These are phyloP conservation scores for Talaromyces wortmannii DNA, from an alignment of 495 filamentous ascomycete species.

Conservation along the genomic window DNA sequence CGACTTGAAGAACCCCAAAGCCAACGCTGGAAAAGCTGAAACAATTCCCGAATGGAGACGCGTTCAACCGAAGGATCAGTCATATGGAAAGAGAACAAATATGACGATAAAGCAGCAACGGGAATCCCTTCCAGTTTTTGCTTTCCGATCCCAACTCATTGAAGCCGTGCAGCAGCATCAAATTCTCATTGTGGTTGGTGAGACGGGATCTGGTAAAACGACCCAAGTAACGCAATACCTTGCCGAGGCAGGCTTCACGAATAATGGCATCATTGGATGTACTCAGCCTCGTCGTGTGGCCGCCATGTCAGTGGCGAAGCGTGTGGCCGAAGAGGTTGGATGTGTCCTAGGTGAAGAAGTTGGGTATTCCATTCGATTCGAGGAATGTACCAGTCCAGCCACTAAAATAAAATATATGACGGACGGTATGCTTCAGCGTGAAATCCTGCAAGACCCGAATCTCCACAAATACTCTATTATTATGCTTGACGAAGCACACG, in stretches of 20 bases:
- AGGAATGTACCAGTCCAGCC: slow-evolving; percentile 82
- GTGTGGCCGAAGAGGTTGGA: slow-evolving; percentile 94
- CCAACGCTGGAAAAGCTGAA: slow-evolving; percentile 51
- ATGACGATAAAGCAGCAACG: slow-evolving; percentile 95
- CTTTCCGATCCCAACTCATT: slow-evolving; percentile 81
- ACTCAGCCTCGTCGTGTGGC: slow-evolving; percentile 96
- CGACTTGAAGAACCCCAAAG: slow-evolving; percentile 59
- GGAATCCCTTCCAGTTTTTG: slow-evolving; percentile 84
- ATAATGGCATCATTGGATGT: slow-evolving; percentile 90
- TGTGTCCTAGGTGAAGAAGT: slow-evolving; percentile 88
- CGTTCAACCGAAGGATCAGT: slow-evolving; percentile 72
- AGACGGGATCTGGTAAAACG: slow-evolving; percentile 96
- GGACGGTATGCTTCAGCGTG: slow-evolving; percentile 94
- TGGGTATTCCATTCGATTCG: slow-evolving; percentile 96
- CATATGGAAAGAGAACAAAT: slow-evolving; percentile 77
- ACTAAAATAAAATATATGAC: slow-evolving; percentile 99
- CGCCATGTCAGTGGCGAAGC: slow-evolving; percentile 93
- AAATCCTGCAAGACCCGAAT: slow-evolving; percentile 85
- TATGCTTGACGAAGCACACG: slow-evolving; percentile 98
- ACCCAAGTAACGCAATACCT: slow-evolving; percentile 95
- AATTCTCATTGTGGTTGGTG: slow-evolving; percentile 90
- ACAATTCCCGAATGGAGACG: slow-evolving; percentile 89
- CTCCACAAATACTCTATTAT: slow-evolving; percentile 88
- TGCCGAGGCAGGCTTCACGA: slow-evolving; percentile 84
- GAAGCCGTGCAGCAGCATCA: slow-evolving; percentile 86